A percentile compares a stretch with the other conserved stretches of the same genome.
Conservation (phyloP, 2,329 filamentous ascomycete species). For the Fulvia fulva region DNA sequence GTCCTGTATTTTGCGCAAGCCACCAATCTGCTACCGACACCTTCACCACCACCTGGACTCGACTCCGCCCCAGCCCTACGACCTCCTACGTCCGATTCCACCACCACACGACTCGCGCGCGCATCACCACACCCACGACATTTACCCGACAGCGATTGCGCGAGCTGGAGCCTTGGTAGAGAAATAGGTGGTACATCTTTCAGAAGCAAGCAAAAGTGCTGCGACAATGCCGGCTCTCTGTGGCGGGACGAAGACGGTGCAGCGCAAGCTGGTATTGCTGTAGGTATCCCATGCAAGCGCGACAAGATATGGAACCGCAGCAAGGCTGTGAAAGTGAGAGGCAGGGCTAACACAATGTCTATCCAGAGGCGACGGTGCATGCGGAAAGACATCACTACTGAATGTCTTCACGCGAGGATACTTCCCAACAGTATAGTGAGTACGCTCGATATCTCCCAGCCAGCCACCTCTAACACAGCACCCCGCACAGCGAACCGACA, state of each 20-base stretch:
- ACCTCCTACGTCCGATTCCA: not conserved
- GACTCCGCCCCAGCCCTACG: not conserved
- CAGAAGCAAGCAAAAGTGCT: not conserved
- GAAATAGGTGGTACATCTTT: not conserved
- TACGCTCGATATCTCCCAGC: constrained; percentile 11
- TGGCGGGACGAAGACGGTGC: constrained; percentile 66
- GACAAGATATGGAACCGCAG: not conserved
- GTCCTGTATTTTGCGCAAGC: not conserved
- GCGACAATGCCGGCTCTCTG: constrained; percentile 42
- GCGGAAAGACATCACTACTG: constrained; percentile 91
- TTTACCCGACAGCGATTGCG: not conserved
- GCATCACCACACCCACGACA: not conserved
- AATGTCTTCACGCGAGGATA: constrained; percentile 99
- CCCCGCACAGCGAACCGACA: constrained; percentile 68
- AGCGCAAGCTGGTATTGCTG: constrained; percentile 95
- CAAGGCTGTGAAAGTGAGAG: not conserved
- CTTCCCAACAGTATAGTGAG: constrained; percentile 92
- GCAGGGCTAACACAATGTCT: constrained; percentile 3
- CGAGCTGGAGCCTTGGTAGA: not conserved
- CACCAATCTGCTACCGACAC: not conserved
- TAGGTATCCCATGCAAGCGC: constrained; percentile 46
- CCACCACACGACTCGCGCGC: not conserved
- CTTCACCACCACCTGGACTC: not conserved
- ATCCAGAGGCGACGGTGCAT: constrained; percentile 89
- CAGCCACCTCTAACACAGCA: not conserved